A percentile compares a stretch with the other conserved stretches of the same genome.
phyloP scores from a whole-genome alignment of 23 red algal genomes.

The Gracilaria gracilis region DNA sequence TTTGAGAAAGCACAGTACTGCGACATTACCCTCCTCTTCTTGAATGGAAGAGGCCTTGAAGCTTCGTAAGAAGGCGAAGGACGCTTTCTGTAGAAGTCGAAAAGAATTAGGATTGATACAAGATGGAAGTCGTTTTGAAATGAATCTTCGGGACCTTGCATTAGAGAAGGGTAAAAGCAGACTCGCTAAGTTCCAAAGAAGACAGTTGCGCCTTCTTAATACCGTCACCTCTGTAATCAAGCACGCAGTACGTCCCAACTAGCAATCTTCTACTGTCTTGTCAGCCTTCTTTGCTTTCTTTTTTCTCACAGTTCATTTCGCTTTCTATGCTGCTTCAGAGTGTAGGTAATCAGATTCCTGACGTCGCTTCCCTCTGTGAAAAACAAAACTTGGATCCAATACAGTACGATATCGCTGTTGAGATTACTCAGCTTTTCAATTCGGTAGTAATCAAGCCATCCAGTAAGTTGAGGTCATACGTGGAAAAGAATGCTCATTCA shows the following conservation, averaged over 20 bases:
- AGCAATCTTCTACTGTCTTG: background rate
- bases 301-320: background rate
- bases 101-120: background rate
- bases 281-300: background rate
- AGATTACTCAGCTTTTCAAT: conserved; percentile 15
- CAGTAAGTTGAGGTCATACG: background rate
- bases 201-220: conserved; percentile 14
- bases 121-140: background rate
- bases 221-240: conserved; percentile 1
- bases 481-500: conserved; percentile 4
- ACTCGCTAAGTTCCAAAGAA: background rate
- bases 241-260: conserved; percentile 4
- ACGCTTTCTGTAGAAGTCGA: background rate
- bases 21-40: no score
- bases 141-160: conserved; percentile 1
- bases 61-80: background rate
- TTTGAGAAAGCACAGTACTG: background rate
- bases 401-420: conserved; percentile 4
- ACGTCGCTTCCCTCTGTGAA: background rate
- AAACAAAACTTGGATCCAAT: background rate
- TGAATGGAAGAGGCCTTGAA: conserved; percentile 34
- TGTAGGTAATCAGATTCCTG: conserved; percentile 6
- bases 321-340: background rate
- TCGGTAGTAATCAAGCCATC: conserved; percentile 4
- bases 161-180: background rate